Conservation (phyloP, 176 grass and related monocot genomes). For the Dactylis glomerata region DNA sequence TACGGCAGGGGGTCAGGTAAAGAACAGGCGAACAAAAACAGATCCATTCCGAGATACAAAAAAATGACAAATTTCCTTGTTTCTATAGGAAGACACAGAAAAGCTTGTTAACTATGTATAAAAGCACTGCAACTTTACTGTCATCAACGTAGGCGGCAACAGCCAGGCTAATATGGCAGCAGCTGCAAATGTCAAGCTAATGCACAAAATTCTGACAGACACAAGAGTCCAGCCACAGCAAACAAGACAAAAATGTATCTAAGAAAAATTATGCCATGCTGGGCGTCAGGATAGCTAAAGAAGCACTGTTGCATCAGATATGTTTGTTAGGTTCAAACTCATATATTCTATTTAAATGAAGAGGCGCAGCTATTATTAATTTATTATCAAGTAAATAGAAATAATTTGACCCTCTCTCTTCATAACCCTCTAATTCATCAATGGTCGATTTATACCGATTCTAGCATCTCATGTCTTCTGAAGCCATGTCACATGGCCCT, state of each 20-base stretch:
- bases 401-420: not conserved
- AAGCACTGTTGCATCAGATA: not conserved
- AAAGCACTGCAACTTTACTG: not conserved
- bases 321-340: not conserved
- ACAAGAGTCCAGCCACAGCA: conserved; percentile 5
- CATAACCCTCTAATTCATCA: not conserved
- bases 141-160: not conserved
- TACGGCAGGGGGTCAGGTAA: conserved; percentile 2
- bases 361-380: not conserved
- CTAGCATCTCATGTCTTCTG: not conserved
- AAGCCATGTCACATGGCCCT: not conserved
- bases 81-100: not conserved
- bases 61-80: not conserved
- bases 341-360: not conserved
- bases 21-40: not conserved
- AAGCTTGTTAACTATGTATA: conserved; percentile 3
- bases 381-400: not conserved
- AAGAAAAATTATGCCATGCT: not conserved
- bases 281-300: not conserved
- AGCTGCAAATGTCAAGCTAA: not conserved
- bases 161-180: not conserved
- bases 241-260: not conserved
- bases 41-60: not conserved
- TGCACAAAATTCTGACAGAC: not conserved
- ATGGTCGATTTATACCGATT: not conserved